Base-by-base conservation (phyloP, 2,329 filamentous ascomycete genomes). In the Penicillium capsulatum region DNA sequence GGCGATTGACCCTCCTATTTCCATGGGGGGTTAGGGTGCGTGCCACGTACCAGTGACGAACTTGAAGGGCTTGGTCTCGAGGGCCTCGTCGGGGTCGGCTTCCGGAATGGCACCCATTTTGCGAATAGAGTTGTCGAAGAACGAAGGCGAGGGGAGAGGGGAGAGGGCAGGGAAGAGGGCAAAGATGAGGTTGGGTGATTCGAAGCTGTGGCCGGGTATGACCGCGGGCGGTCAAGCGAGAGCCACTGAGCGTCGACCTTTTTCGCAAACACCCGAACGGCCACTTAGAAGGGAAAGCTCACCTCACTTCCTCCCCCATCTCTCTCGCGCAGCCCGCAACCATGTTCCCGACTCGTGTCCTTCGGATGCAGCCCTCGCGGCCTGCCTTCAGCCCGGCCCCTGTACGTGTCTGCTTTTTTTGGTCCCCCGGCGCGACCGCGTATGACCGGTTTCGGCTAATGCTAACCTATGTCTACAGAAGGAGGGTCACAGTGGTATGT, bases 51-150 rank as follows among this genome's bases (percentile, higher is more conserved):
- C 91, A 76, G 91, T 97, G 66, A 97, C 92, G 76, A 97, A 97
- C 86, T 98, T 98, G 85, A 98, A 98, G 73, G 94, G 94, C 83
- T 96, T 98, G 75, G 90, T 96, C 71, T 94, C 86, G 66, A 81
- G 81, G 66, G 80, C 77, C 64, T 87, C 83, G 66, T 86, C 86
- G 63, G 70, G 67, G 54, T 86, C 84, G 45, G 60, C 63, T 54
- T 69, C 64, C 52, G 69, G 68, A 61, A 72, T 71, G 74, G 94
- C 87, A 69, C 89, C 84, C 91, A 98, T 98, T 61, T 74, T 90
- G 79, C 71, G 72, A 42, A 48, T 48, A 9, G 40, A 46, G 47
- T 50, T 48, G 47, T 51, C 47, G 11, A 28, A 31, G 36, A 46
- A 46, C 50, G 47, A 48, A 46, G 43, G 48, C 44, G 48, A 44